Percentiles rank a stretch among this genome's conserved stretches.
These are phyloP conservation scores for Aspergillus fischeri DNA, from an alignment of 2,329 filamentous ascomycete species.

Conservation along the genomic window DNA sequence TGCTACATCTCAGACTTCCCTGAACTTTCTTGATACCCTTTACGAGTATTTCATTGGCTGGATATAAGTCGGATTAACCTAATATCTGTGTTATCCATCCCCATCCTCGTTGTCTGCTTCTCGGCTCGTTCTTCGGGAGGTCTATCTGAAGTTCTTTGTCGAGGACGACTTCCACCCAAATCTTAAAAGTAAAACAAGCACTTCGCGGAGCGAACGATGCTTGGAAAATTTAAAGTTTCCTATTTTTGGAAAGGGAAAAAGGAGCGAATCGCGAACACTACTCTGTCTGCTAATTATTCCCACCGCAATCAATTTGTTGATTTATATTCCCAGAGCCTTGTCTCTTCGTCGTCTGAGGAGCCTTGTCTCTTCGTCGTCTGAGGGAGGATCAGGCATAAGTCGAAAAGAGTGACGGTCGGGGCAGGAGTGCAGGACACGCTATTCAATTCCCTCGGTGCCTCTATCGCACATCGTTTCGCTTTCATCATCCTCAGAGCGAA, in stretches of 20 bases:
- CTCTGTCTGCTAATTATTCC: background rate
- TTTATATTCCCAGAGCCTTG: background rate
- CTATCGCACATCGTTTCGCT: background rate
- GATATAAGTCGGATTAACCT: constrained; percentile 23
- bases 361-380: background rate
- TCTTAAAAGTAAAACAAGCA: background rate
- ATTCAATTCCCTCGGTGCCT: background rate
- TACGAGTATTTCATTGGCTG: constrained; percentile 33
- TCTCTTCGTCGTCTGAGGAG: background rate
- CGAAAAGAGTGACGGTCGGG: background rate
- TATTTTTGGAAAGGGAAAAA: background rate
- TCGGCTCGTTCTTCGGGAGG: background rate
- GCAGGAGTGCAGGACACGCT: background rate
- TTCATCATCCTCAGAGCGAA: background rate
- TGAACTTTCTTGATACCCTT: constrained; percentile 39
- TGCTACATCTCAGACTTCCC: constrained; percentile 25
- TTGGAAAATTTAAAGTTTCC: background rate
- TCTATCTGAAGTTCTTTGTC: background rate
- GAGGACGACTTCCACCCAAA: background rate
- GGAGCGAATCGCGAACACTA: background rate
- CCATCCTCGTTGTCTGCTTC: background rate
- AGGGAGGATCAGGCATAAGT: background rate
- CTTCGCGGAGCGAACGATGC: background rate
- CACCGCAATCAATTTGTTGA: background rate
- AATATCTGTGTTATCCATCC: constrained; percentile 3